Conservation (phyloP, 495 filamentous ascomycete species). For the Tuber umbilicatum region DNA sequence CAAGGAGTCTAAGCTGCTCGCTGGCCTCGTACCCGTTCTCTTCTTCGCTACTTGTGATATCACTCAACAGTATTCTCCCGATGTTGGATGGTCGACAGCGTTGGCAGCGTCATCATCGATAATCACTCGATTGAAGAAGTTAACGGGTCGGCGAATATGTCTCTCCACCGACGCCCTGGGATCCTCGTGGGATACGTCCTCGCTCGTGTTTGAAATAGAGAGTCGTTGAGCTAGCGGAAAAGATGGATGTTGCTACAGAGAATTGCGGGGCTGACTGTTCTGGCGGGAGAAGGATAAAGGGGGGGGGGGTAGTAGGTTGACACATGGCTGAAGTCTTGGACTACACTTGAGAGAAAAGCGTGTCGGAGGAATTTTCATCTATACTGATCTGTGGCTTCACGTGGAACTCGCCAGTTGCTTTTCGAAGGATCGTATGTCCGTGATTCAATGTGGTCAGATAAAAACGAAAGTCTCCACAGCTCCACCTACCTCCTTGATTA, state of each 20-base stretch:
- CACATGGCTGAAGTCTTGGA: neutral
- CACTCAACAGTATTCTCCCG: no score
- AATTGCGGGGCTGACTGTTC: conserved; percentile 1
- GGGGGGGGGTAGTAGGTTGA: neutral
- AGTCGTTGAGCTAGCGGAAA: no score
- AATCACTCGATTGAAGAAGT: neutral
- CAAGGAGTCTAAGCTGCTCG: no score
- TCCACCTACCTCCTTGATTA: no score
- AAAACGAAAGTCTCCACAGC: no score
- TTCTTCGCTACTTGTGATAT: no score
- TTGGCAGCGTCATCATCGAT: neutral
- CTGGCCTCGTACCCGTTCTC: no score
- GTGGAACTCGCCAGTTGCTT: neutral
- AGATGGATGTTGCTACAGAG: no score
- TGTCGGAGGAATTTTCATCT: neutral
- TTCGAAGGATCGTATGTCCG: no score
- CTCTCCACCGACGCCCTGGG: neutral
- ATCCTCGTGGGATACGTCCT: neutral
- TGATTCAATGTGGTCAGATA: no score
- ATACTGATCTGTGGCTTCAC: neutral
- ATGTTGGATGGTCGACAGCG: neutral
- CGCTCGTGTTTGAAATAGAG: neutral
- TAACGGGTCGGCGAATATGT: neutral
- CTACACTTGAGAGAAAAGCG: no score
- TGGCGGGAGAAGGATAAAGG: neutral